Conservation (phyloP, 345 rosid genomes). For the Jatropha curcas region DNA sequence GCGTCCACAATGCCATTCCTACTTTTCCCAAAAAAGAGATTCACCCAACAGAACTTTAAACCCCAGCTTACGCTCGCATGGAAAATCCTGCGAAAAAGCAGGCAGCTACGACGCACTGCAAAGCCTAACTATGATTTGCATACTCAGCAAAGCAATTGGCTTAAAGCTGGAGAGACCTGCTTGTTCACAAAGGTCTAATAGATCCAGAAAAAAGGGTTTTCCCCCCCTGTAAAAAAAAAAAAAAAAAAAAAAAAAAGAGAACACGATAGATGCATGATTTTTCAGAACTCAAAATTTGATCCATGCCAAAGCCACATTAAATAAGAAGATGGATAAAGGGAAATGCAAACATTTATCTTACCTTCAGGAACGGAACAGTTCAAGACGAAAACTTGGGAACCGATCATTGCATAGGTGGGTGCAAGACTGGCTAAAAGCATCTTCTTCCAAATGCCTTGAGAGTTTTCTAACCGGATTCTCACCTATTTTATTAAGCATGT, state of each 20-base stretch:
- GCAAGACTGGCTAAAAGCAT: constrained; percentile 90
- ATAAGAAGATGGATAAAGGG: not conserved
- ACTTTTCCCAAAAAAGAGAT: constrained; percentile 28
- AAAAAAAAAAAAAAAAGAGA: no score
- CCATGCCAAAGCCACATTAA: not conserved
- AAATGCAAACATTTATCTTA: constrained; percentile 23
- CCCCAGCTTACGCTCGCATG: constrained; percentile 56
- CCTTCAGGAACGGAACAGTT: constrained; percentile 99
- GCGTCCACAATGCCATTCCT: constrained; percentile 23
- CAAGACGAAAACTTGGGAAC: constrained; percentile 95
- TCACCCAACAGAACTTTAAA: constrained; percentile 31
- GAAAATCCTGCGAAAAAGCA: constrained; percentile 40
- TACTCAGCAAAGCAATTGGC: constrained; percentile 16
- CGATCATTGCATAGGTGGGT: constrained; percentile 98
- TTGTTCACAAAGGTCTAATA: constrained; percentile 89
- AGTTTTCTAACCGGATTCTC: constrained; percentile 78
- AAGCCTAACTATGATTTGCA: constrained; percentile 28
- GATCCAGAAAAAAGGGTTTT: no score
- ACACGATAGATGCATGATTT: constrained; percentile 4
- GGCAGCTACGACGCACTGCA: constrained; percentile 31
- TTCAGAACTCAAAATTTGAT: not conserved
- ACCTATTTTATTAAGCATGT: constrained; percentile 47
- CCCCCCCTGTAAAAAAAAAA: no score
- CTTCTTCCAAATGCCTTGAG: constrained; percentile 97
- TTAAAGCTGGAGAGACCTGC: constrained; percentile 71